A percentile compares a stretch with the other conserved stretches of the same genome.
Evolutionary conservation across 768 basidiomycete species (phyloP).

Genomic region (Suillus cothurnatus): DNA sequence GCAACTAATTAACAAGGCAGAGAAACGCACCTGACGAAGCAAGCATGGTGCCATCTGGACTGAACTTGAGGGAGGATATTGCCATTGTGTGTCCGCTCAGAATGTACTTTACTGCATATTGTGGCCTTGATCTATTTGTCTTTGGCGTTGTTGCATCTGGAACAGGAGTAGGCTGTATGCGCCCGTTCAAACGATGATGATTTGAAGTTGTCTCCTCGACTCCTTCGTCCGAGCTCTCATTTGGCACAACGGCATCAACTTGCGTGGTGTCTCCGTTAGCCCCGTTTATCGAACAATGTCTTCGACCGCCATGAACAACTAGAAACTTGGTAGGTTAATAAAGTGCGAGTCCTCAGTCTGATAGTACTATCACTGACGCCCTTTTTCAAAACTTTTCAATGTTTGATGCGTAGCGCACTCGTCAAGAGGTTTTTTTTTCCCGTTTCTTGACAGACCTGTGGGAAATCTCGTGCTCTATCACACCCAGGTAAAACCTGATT

Average conservation of each 20-base stretch:
- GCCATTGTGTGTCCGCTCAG: slow-evolving; percentile 83
- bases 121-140: slow-evolving; percentile 34
- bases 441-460: too few relatives aligned
- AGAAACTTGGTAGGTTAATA: not conserved
- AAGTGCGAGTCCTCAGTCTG: not conserved
- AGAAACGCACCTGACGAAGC: slow-evolving; percentile 77
- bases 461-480: too few relatives aligned
- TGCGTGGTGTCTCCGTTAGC: not conserved
- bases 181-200: not conserved
- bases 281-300: not conserved
- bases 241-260: not conserved
- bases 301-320: not conserved
- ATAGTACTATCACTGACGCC: too few relatives aligned
- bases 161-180: not conserved
- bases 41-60: slow-evolving; percentile 77
- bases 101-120: slow-evolving; percentile 60
- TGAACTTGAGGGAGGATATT: slow-evolving; percentile 87
- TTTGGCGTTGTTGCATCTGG: not conserved
- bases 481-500: too few relatives aligned
- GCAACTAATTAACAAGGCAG: slow-evolving; percentile 9
- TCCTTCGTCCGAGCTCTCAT: slow-evolving; percentile 2
- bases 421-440: too few relatives aligned
- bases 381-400: too few relatives aligned
- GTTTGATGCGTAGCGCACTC: too few relatives aligned
- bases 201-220: not conserved